A percentile compares a stretch with the other conserved stretches of the same genome.
Conservation (phyloP, 768 basidiomycete species). For the Sistotremastrum suecicum region DNA sequence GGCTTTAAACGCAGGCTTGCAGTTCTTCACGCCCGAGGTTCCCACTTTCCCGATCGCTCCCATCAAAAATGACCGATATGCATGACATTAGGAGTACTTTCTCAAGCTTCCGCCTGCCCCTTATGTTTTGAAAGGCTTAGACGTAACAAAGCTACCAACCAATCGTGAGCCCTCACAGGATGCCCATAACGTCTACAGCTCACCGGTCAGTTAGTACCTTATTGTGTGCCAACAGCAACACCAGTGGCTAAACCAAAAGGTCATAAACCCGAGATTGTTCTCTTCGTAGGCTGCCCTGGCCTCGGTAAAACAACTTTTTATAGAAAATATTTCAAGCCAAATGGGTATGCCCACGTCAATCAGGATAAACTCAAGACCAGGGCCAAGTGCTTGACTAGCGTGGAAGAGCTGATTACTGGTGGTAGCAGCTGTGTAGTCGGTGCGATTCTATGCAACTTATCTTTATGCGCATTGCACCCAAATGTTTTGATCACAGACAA, state of each 20-base stretch:
- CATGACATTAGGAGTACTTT: conserved; percentile 56
- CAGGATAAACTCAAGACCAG: conserved; percentile 72
- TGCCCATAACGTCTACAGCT: neutral
- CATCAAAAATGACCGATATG: neutral
- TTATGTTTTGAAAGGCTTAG: conserved; percentile 53
- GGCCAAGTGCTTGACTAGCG: conserved; percentile 56
- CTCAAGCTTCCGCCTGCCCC: conserved; percentile 30
- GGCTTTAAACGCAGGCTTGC: conserved; percentile 60
- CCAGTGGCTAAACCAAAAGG: conserved; percentile 24
- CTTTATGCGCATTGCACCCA: neutral
- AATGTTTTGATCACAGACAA: conserved; percentile 43
- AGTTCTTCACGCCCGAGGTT: conserved; percentile 80
- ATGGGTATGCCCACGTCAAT: conserved; percentile 71
- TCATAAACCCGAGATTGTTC: conserved; percentile 29
- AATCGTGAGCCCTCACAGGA: conserved; percentile 14
- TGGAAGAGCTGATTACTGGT: conserved; percentile 35
- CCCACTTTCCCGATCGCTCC: conserved; percentile 3
- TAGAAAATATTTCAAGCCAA: conserved; percentile 46
- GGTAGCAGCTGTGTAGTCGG: conserved; percentile 69
- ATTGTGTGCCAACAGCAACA: conserved; percentile 33
- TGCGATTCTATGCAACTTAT: conserved; percentile 16
- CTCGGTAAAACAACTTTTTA: conserved; percentile 80
- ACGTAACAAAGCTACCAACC: conserved; percentile 32
- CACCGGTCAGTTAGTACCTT: conserved; percentile 26
- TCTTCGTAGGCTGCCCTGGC: conserved; percentile 50